Conservation (phyloP, 1,284 basidiomycete genomes). For the Ceratobasidium sp. region DNA sequence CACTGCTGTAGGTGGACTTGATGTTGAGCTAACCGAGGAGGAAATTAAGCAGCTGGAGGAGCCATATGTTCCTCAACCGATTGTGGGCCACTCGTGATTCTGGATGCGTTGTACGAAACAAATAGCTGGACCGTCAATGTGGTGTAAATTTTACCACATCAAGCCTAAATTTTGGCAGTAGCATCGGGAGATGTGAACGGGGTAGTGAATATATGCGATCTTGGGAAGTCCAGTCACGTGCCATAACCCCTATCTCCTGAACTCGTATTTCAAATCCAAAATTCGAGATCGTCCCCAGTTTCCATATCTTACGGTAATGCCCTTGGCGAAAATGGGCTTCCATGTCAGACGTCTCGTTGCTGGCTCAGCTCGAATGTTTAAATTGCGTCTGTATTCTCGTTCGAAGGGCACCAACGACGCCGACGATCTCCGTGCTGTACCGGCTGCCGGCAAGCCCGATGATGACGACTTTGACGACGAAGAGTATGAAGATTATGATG, state of each 20-base stretch:
- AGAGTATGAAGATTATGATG: background rate
- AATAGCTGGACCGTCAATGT: too few species aligned
- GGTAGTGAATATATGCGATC: too few species aligned
- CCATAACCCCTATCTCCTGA: constrained; percentile 16
- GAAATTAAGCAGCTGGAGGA: constrained; percentile 44
- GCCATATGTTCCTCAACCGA: constrained; percentile 27
- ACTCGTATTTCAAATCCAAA: background rate
- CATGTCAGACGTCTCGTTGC: background rate
- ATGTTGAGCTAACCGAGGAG: constrained; percentile 45
- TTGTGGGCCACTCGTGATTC: constrained; percentile 3
- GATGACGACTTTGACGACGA: constrained; percentile 3
- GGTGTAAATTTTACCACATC: too few species aligned
- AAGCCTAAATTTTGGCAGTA: too few species aligned
- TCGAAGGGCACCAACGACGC: background rate
- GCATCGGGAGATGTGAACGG: too few species aligned
- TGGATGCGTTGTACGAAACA: too few species aligned
- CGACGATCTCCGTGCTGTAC: too few species aligned
- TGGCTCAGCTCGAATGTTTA: background rate
- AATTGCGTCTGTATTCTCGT: background rate
- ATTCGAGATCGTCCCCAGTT: background rate
- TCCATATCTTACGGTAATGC: background rate
- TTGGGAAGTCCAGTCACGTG: too few species aligned
- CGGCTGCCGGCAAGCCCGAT: background rate
- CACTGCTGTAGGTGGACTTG: constrained; percentile 23
- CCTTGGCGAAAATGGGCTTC: background rate